phyloP scores from a whole-genome alignment of 1,139 yeast species.

The Pichia sp. region DNA sequence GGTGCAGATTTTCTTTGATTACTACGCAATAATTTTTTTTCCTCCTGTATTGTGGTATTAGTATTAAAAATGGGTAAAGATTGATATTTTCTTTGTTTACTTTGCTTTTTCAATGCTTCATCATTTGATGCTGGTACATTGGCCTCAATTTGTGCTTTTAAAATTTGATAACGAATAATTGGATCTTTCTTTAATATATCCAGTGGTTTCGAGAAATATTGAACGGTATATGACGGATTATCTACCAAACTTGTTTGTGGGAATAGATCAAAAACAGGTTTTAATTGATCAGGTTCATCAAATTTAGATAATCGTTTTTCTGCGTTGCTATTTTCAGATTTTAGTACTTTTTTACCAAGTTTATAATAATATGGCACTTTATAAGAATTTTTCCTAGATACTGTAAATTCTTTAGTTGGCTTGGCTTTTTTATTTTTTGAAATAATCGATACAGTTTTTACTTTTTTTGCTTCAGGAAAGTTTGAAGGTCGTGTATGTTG shows the following conservation, averaged over 20 bases:
- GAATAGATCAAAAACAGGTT: slow-evolving; percentile 11
- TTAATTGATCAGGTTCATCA: slow-evolving; percentile 10
- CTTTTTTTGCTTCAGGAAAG: neutral
- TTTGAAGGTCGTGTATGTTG: neutral
- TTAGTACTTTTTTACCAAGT: slow-evolving; percentile 1
- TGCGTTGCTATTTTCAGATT: slow-evolving; percentile 1
- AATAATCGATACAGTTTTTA: neutral
- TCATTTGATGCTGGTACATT: neutral
- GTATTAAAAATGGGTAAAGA: slow-evolving; percentile 11
- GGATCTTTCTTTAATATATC: slow-evolving; percentile 16
- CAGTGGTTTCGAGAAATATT: slow-evolving; percentile 15
- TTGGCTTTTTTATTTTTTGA: slow-evolving; percentile 1
- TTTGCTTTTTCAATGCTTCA: neutral
- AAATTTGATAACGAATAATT: slow-evolving; percentile 9
- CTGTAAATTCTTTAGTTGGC: slow-evolving; percentile 12
- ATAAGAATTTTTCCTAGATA: slow-evolving; percentile 18
- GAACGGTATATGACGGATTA: slow-evolving; percentile 18
- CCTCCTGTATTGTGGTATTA: neutral
- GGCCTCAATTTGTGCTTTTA: slow-evolving; percentile 12
- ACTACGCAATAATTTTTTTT: neutral
- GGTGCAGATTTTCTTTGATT: slow-evolving; percentile 15
- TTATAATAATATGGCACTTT: slow-evolving; percentile 17
- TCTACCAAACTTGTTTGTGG: slow-evolving; percentile 16
- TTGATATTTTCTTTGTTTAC: slow-evolving; percentile 9
- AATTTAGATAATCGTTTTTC: slow-evolving; percentile 4